phyloP scores from a whole-genome alignment of 192 early-diverging fungal genomes.

The Backusella australiensis region DNA sequence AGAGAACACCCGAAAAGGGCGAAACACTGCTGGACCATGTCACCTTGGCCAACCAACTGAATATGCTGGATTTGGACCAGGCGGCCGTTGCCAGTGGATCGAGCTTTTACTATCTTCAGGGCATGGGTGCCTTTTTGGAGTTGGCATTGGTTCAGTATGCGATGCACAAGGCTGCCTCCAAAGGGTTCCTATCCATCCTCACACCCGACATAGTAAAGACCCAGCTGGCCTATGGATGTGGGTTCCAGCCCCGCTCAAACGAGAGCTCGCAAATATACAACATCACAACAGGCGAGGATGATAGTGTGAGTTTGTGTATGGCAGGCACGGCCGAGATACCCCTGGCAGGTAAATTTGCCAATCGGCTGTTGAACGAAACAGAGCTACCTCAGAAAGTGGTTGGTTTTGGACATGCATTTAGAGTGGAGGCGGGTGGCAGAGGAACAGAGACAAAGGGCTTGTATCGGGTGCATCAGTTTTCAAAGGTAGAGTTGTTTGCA shows the following conservation, averaged over 20 bases:
- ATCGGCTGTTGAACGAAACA: conserved; percentile 49
- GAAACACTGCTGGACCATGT: conserved; percentile 62
- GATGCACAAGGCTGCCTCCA: conserved; percentile 60
- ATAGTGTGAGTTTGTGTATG: conserved; percentile 54
- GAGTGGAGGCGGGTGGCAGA: conserved; percentile 83
- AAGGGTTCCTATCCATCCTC: conserved; percentile 73
- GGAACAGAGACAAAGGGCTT: conserved; percentile 79
- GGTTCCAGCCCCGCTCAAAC: conserved; percentile 74
- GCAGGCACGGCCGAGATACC: conserved; percentile 91
- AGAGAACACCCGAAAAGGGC: conserved; percentile 5
- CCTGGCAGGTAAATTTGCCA: conserved; percentile 77
- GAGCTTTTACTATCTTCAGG: conserved; percentile 83
- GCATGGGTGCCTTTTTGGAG: conserved; percentile 80
- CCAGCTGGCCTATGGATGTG: conserved; percentile 80
- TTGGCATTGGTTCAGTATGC: conserved; percentile 83
- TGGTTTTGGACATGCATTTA: conserved; percentile 82
- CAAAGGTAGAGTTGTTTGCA: conserved; percentile 89
- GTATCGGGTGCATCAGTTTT: conserved; percentile 93
- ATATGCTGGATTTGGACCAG: conserved; percentile 77
- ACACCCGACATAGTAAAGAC: conserved; percentile 81
- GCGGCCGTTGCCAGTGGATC: conserved; percentile 74
- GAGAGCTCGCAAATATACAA: conserved; percentile 84
- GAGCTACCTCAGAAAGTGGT: conserved; percentile 69
- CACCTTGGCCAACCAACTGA: conserved; percentile 53
- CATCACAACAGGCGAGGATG: conserved; percentile 36